These are phyloP conservation scores for Pleurotus tuber-regium DNA, from an alignment of 768 basidiomycete species.

Conservation along the genomic window DNA sequence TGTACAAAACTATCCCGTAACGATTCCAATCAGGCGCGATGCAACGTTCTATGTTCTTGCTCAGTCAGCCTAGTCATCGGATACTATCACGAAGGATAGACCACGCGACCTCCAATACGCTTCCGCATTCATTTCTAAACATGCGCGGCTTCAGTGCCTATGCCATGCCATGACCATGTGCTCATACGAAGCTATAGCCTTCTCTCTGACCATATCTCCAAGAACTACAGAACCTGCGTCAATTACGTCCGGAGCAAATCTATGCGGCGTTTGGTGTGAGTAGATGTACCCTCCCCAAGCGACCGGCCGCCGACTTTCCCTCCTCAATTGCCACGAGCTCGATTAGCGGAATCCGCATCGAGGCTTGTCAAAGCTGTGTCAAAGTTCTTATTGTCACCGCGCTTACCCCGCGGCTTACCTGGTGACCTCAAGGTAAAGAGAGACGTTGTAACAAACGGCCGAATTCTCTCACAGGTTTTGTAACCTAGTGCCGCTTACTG, in stretches of 20 bases:
- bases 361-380: too few species aligned
- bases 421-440: neutral
- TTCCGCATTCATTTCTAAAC: neutral
- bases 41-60: neutral
- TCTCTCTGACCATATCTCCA: neutral
- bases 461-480: constrained; percentile 3
- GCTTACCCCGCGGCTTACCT: constrained; percentile 8
- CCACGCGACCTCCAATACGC: constrained; percentile 2
- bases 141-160: neutral
- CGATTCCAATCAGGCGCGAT: too few species aligned
- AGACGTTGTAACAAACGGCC: neutral
- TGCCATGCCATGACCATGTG: constrained; percentile 9
- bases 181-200: neutral
- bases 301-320: constrained; percentile 4
- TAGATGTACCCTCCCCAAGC: neutral
- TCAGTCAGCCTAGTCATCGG: neutral
- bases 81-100: neutral
- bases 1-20: neutral
- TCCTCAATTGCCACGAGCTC: constrained; percentile 6
- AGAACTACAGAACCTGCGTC: neutral
- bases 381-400: constrained; percentile 7
- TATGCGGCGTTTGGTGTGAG: constrained; percentile 10
- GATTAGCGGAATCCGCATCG: constrained; percentile 1
- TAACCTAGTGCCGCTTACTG: neutral
- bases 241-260: constrained; percentile 1